A percentile compares a stretch with the other conserved stretches of the same genome.
Conservation (phyloP, 78 protist species). For the Monocercomonoides exilis region DNA sequence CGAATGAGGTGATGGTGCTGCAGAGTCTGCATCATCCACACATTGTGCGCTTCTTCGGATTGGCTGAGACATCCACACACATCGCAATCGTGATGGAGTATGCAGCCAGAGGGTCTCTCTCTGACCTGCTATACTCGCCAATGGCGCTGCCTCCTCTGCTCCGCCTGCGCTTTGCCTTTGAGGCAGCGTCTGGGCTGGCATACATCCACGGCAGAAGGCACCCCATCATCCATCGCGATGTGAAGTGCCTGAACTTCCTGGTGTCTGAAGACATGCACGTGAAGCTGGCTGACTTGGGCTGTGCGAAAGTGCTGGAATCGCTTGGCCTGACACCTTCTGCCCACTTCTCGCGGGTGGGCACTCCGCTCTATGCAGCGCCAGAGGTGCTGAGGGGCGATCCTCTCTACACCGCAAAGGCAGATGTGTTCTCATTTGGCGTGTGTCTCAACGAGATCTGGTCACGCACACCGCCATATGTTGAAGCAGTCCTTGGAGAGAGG, state of each 20-base stretch:
- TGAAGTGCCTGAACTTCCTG: conserved; percentile 31
- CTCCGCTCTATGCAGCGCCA: neutral
- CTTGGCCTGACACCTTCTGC: neutral
- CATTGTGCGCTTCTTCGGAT: conserved; percentile 4
- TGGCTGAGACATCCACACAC: neutral
- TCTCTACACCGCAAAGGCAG: neutral
- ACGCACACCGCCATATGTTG: neutral
- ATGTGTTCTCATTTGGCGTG: neutral
- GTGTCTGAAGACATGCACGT: neutral
- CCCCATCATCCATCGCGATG: conserved; percentile 35
- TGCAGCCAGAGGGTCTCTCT: neutral
- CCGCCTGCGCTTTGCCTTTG: neutral
- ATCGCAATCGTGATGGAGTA: conserved; percentile 1
- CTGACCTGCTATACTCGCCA: neutral
- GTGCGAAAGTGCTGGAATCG: neutral
- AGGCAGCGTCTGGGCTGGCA: conserved; percentile 1
- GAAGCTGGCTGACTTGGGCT: conserved; percentile 23
- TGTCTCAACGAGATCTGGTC: neutral
- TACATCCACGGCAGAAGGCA: conserved; percentile 9
- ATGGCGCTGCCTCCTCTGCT: neutral
- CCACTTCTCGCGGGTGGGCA: neutral
- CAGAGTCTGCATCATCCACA: conserved; percentile 5
- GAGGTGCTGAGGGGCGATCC: neutral
- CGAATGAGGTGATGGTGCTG: neutral
- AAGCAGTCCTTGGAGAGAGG: neutral